A percentile compares a stretch with the other conserved stretches of the same genome.
phyloP scores from a whole-genome alignment of 1,284 basidiomycete genomes.

The Ceraceosorus guamensis region DNA sequence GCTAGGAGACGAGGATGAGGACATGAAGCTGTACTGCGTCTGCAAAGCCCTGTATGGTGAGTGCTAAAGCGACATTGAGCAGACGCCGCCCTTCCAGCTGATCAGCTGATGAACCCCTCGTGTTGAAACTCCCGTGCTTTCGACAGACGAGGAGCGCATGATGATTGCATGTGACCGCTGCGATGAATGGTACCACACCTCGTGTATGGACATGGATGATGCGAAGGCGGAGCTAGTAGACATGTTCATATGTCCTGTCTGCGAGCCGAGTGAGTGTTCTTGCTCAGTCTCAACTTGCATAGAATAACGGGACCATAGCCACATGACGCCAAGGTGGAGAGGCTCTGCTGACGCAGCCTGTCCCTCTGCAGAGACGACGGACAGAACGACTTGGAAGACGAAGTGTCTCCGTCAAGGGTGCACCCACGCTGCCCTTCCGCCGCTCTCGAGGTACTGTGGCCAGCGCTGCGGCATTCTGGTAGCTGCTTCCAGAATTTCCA shows the following conservation, averaged over 20 bases:
- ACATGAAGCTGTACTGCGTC: conserved; percentile 17
- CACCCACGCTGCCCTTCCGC: conserved; percentile 11
- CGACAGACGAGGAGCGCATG: conserved; percentile 14
- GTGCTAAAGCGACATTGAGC: background rate
- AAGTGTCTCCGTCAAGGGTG: conserved; percentile 10
- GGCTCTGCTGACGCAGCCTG: background rate
- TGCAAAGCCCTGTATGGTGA: conserved; percentile 17
- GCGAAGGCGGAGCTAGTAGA: conserved; percentile 15
- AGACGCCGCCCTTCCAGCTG: background rate
- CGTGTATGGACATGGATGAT: conserved; percentile 15
- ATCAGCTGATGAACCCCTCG: too few species aligned
- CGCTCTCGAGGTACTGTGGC: conserved; percentile 17
- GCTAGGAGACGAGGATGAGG: conserved; percentile 8
- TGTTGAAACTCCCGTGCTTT: too few species aligned
- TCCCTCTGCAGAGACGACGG: conserved; percentile 3
- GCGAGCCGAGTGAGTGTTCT: conserved; percentile 10
- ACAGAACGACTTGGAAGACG: conserved; percentile 18
- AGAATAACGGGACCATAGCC: background rate
- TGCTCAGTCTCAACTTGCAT: background rate
- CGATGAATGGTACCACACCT: conserved; percentile 21
- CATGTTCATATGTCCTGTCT: conserved; percentile 15
- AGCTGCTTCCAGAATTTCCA: conserved; percentile 11
- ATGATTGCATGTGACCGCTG: conserved; percentile 22
- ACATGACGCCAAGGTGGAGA: background rate
- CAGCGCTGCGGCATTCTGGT: conserved; percentile 16